Conservation (phyloP, 768 basidiomycete species). For the Lentinula boryana region DNA sequence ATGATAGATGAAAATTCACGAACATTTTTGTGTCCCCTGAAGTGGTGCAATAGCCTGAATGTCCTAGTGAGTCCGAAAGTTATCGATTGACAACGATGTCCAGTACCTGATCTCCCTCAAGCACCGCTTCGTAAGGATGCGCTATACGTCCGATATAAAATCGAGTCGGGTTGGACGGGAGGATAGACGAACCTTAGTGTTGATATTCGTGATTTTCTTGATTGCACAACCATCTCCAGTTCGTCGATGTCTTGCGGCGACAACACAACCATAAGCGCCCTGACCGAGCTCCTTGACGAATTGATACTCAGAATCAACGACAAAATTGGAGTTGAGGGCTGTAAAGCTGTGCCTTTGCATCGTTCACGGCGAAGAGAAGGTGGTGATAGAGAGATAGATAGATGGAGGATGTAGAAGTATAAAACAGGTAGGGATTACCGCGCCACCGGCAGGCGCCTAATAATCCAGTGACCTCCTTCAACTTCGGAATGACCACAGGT, state of each 20-base stretch:
- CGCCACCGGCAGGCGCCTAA: neutral
- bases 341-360: slow-evolving; percentile 11
- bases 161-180: slow-evolving; percentile 10
- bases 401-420: neutral
- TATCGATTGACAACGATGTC: neutral
- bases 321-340: slow-evolving; percentile 79
- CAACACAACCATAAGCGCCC: slow-evolving; percentile 92
- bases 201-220: slow-evolving; percentile 95
- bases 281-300: slow-evolving; percentile 97
- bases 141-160: slow-evolving; percentile 31
- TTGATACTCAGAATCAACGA: slow-evolving; percentile 85
- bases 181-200: slow-evolving; percentile 60
- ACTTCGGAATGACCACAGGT: no score
- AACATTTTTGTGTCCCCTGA: slow-evolving; percentile 98
- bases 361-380: neutral
- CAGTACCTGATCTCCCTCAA: slow-evolving; percentile 84
- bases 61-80: neutral
- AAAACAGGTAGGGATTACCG: neutral
- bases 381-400: neutral
- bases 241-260: slow-evolving; percentile 75
- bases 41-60: slow-evolving; percentile 85
- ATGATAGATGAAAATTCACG: slow-evolving; percentile 15
- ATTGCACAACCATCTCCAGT: slow-evolving; percentile 90
- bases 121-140: slow-evolving; percentile 95
- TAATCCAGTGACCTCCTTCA: neutral